Evolutionary conservation across 1,139 yeast species (phyloP).

Genomic region (Arxiozyma heterogenica): DNA sequence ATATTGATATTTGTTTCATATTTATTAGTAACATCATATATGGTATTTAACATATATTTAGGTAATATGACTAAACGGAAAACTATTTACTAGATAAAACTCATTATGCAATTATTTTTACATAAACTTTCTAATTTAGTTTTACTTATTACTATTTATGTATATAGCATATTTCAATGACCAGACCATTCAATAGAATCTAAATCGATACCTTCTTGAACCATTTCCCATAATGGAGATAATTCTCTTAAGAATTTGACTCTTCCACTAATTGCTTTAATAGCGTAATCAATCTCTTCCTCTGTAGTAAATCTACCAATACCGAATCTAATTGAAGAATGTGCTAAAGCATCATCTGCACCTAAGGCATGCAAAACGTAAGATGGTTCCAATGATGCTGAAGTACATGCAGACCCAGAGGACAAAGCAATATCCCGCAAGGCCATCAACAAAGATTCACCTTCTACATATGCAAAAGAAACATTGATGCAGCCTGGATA

Average conservation of each 20-base stretch:
- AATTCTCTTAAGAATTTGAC: slow-evolving; percentile 86
- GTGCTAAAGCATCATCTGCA: slow-evolving; percentile 97
- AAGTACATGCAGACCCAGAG: slow-evolving; percentile 98
- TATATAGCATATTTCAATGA: slow-evolving; percentile 38
- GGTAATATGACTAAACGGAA: not conserved
- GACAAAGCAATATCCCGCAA: slow-evolving; percentile 92
- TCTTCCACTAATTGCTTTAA: slow-evolving; percentile 77
- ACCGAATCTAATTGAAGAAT: slow-evolving; percentile 93
- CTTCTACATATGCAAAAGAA: slow-evolving; percentile 95
- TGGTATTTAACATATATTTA: no score
- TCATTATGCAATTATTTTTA: not conserved
- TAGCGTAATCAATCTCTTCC: slow-evolving; percentile 87
- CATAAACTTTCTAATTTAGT: not conserved
- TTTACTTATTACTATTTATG: not conserved
- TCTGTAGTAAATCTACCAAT: slow-evolving; percentile 96
- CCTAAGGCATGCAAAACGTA: slow-evolving; percentile 95
- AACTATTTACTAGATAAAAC: not conserved
- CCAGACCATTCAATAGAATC: slow-evolving; percentile 96
- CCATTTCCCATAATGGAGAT: slow-evolving; percentile 99
- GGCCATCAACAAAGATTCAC: slow-evolving; percentile 96
- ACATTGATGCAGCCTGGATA: slow-evolving; percentile 94
- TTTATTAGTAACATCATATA: no score
- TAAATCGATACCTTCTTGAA: slow-evolving; percentile 94
- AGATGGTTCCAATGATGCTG: slow-evolving; percentile 95
- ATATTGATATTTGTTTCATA: no score